Conservation (phyloP, 2,329 filamentous ascomycete species). For the Pseudogymnoascus pannorum region DNA sequence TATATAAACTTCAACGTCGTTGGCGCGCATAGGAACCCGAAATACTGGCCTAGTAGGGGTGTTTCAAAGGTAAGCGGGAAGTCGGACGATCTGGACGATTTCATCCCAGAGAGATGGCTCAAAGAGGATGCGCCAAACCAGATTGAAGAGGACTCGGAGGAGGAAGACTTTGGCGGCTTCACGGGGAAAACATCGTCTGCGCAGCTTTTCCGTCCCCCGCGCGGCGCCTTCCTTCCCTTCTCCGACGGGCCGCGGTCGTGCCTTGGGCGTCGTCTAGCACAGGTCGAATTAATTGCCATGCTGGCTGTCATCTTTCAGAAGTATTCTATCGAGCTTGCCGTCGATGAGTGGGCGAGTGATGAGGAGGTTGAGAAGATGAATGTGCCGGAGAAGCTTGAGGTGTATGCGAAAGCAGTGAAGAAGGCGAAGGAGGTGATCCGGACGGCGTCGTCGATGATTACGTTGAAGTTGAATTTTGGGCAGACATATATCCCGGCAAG, state of each 20-base stretch:
- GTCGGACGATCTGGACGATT: slow-evolving; percentile 56
- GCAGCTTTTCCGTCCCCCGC: slow-evolving; percentile 40
- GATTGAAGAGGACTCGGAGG: slow-evolving; percentile 21
- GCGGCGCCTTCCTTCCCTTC: slow-evolving; percentile 52
- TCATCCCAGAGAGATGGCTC: slow-evolving; percentile 68
- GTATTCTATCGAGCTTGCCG: slow-evolving; percentile 51
- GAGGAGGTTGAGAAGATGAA: slow-evolving; percentile 47
- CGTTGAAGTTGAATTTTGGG: slow-evolving; percentile 59
- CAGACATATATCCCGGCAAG: slow-evolving; percentile 52
- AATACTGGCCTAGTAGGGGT: slow-evolving; percentile 52
- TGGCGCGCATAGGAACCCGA: slow-evolving; percentile 59
- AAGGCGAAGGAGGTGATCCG: slow-evolving; percentile 45
- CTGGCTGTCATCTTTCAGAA: slow-evolving; percentile 48
- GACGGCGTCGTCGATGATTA: slow-evolving; percentile 56
- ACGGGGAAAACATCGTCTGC: slow-evolving; percentile 54
- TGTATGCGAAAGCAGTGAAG: slow-evolving; percentile 56
- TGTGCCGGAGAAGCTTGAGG: slow-evolving; percentile 35
- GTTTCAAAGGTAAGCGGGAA: slow-evolving; percentile 35
- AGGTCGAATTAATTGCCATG: slow-evolving; percentile 50
- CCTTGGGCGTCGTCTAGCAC: slow-evolving; percentile 50
- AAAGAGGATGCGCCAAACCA: slow-evolving; percentile 21
- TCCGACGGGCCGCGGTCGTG: slow-evolving; percentile 52
- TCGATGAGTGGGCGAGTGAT: slow-evolving; percentile 50
- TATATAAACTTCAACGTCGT: slow-evolving; percentile 50
- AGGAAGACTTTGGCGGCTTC: slow-evolving; percentile 46